Evolutionary conservation across 345 rosid genomes (phyloP).

Genomic region (Limnanthes douglasii): DNA sequence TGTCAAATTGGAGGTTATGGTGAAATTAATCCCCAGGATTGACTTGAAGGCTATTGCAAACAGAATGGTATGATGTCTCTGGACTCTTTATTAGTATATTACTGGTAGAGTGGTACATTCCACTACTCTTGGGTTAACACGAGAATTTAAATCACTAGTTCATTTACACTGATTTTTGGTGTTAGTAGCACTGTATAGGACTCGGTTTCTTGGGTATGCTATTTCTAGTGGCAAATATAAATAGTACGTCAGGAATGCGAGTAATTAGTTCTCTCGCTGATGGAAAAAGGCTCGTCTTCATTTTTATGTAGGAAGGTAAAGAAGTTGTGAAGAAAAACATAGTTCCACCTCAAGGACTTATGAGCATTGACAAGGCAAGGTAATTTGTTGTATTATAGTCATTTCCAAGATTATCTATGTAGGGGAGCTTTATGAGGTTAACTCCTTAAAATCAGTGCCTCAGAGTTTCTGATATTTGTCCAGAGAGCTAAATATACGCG

Average conservation of each 20-base stretch:
- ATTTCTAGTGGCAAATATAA: too few relatives aligned
- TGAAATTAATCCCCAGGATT: conserved; percentile 86
- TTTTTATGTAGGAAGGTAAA: conserved; percentile 56
- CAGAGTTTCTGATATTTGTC: conserved; percentile 5
- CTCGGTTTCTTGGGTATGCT: conserved; percentile 1
- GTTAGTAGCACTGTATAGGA: conserved; percentile 1
- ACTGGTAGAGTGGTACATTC: too few relatives aligned
- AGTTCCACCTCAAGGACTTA: conserved; percentile 91
- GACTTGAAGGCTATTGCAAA: conserved; percentile 86
- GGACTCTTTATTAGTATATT: neutral
- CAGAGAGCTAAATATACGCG: conserved; percentile 90
- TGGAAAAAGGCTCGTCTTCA: too few relatives aligned
- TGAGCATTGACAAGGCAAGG: conserved; percentile 97
- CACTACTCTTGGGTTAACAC: too few relatives aligned
- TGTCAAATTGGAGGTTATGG: conserved; percentile 81
- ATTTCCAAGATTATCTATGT: neutral
- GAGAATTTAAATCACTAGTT: neutral
- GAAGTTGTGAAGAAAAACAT: conserved; percentile 84
- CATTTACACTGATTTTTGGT: conserved; percentile 1
- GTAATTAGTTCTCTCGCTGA: too few relatives aligned
- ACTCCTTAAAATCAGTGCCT: too few relatives aligned
- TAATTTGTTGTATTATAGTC: conserved; percentile 11
- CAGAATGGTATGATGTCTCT: conserved; percentile 52
- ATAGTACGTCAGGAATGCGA: too few relatives aligned
- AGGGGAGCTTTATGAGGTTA: conserved; percentile 5